These are phyloP conservation scores for Leishmania braziliensis DNA, from an alignment of 208 protist genomes.

Conservation along the genomic window DNA sequence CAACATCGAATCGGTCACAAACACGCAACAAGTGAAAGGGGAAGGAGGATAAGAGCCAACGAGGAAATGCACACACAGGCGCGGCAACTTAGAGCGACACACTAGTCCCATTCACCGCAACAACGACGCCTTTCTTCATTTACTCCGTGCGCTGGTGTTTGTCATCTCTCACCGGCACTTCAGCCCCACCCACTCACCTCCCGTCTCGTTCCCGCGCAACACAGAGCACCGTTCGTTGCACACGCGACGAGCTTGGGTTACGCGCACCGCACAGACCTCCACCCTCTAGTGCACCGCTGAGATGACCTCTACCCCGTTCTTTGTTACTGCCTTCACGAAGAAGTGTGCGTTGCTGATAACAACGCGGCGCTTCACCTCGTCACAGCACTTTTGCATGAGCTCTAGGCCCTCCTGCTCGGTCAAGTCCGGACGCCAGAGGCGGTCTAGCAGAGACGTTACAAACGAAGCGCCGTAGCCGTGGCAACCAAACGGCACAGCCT, in stretches of 20 bases:
- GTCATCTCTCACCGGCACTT: background rate
- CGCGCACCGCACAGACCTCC: background rate
- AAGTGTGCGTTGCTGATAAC: slow-evolving; percentile 90
- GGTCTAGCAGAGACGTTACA: slow-evolving; percentile 90
- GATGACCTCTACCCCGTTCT: slow-evolving; percentile 83
- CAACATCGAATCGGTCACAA: background rate
- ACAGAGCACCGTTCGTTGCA: background rate
- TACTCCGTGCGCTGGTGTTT: background rate
- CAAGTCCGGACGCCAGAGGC: slow-evolving; percentile 90
- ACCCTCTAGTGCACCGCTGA: slow-evolving; percentile 49
- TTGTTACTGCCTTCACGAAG: slow-evolving; percentile 93
- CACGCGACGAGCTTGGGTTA: background rate
- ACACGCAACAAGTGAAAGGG: background rate
- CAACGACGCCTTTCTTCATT: background rate
- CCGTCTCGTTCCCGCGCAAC: background rate
- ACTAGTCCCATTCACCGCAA: background rate
- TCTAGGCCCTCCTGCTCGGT: slow-evolving; percentile 89
- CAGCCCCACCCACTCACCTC: background rate
- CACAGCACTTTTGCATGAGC: slow-evolving; percentile 94
- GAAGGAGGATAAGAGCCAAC: background rate
- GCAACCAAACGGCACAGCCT: slow-evolving; percentile 90
- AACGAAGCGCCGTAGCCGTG: slow-evolving; percentile 95
- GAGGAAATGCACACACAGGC: background rate
- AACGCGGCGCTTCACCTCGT: slow-evolving; percentile 91
- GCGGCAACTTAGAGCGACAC: background rate